A percentile compares a stretch with the other conserved stretches of the same genome.
Conservation (phyloP, 2,329 filamentous ascomycete genomes). For the Colletotrichum camelliae region DNA sequence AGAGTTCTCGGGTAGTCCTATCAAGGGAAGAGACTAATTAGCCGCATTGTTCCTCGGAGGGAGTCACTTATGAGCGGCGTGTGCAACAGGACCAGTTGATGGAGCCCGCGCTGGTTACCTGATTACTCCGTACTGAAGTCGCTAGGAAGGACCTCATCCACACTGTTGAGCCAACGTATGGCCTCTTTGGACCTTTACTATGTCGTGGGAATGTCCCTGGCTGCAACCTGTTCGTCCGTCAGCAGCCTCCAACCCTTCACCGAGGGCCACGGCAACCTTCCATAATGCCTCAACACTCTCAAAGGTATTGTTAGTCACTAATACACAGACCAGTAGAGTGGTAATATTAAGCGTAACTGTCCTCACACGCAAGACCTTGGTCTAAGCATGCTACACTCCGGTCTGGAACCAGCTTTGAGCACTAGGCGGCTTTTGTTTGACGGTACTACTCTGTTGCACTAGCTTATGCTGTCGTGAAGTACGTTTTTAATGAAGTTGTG, state of each 20-base stretch:
- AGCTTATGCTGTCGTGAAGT: background rate
- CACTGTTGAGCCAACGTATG: background rate
- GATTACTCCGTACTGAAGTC: background rate
- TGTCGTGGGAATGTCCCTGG: background rate
- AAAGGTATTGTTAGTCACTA: background rate
- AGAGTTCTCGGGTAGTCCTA: background rate
- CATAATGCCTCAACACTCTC: background rate
- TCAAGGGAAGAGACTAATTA: background rate
- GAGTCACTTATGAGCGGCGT: background rate
- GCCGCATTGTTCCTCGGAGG: no score
- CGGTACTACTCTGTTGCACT: background rate
- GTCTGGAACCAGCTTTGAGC: background rate
- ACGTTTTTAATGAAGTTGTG: background rate
- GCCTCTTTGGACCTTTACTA: background rate
- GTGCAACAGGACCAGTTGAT: background rate
- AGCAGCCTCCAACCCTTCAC: background rate
- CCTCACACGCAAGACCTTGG: background rate
- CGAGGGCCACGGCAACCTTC: background rate
- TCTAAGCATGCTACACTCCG: background rate
- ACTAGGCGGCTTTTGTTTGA: background rate
- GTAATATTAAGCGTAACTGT: background rate
- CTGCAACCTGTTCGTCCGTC: background rate
- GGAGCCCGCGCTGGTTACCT: background rate
- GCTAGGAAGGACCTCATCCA: background rate
- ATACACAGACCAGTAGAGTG: background rate